Evolutionary conservation across 1,139 yeast species (phyloP).

Genomic region (Zhuliangozyma blackwelliae): DNA sequence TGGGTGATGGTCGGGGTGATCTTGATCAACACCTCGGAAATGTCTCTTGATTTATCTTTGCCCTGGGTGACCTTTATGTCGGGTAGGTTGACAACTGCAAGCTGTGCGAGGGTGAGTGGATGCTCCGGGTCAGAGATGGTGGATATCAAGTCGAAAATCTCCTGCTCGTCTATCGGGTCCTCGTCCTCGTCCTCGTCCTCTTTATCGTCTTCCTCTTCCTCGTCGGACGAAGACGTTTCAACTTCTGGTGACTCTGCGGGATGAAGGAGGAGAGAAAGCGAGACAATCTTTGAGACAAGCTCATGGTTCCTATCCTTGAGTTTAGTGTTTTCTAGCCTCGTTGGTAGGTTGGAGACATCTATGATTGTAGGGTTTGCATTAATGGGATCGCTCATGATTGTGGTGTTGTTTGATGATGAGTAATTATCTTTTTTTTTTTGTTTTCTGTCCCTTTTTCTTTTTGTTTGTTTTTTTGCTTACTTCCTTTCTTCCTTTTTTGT

Average conservation of each 20-base stretch:
- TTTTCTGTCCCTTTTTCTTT: not conserved
- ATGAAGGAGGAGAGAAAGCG: conserved; percentile 8
- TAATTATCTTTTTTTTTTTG: not conserved
- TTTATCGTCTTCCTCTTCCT: conserved; percentile 8
- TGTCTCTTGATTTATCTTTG: conserved; percentile 48
- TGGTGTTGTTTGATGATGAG: not conserved
- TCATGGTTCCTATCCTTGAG: conserved; percentile 2
- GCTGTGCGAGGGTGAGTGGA: conserved; percentile 89
- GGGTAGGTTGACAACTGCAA: conserved; percentile 83
- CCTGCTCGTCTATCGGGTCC: conserved; percentile 71
- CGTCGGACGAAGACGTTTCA: conserved; percentile 3
- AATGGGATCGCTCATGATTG: conserved; percentile 62
- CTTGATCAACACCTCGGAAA: conserved; percentile 73
- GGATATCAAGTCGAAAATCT: conserved; percentile 63
- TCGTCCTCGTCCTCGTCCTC: conserved; percentile 36
- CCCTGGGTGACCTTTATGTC: conserved; percentile 60
- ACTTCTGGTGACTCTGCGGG: conserved; percentile 6
- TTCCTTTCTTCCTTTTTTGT: not conserved
- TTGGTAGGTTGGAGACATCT: conserved; percentile 74
- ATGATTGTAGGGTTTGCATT: conserved; percentile 90
- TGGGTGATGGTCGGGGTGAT: conserved; percentile 98
- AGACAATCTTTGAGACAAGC: conserved; percentile 6
- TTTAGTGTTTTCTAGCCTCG: conserved; percentile 33
- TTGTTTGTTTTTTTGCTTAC: not conserved
- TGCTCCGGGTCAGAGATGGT: conserved; percentile 97